A percentile compares a stretch with the other conserved stretches of the same genome.
Evolutionary conservation across 202 grass and related monocot genomes (phyloP).

Genomic region (Dendrocalamus latiflorus): DNA sequence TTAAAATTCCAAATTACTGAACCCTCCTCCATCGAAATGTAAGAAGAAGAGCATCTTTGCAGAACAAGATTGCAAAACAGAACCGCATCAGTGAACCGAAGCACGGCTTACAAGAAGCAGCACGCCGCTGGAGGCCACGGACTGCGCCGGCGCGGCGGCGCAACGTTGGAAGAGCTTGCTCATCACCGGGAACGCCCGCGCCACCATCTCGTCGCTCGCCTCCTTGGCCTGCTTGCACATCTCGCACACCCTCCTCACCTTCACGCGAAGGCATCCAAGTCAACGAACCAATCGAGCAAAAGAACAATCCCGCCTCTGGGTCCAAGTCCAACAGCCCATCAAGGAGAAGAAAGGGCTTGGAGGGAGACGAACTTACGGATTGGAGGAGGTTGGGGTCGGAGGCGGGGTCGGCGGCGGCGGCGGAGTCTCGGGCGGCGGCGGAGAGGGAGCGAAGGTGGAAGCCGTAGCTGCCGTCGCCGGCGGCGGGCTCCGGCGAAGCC

Average conservation of each 20-base stretch:
- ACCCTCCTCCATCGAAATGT: neutral
- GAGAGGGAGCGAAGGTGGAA: conserved; percentile 74
- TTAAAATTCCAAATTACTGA: neutral
- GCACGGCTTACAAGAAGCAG: conserved; percentile 56
- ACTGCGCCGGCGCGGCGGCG: conserved; percentile 56
- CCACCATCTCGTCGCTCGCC: conserved; percentile 69
- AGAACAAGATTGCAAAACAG: neutral
- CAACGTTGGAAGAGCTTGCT: conserved; percentile 93
- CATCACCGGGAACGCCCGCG: conserved; percentile 74
- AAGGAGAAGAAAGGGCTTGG: neutral
- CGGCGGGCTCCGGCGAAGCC: too few relatives aligned
- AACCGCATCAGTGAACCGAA: neutral
- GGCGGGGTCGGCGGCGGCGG: conserved; percentile 27
- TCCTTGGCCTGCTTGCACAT: conserved; percentile 49
- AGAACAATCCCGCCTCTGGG: neutral
- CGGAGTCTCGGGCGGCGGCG: conserved; percentile 64
- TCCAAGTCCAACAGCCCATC: neutral
- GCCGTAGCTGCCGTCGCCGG: conserved; percentile 38
- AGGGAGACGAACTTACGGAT: conserved; percentile 49
- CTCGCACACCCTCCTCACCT: conserved; percentile 78
- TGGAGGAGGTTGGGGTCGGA: conserved; percentile 80
- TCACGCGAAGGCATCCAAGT: neutral
- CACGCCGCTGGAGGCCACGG: conserved; percentile 64
- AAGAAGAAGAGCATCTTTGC: neutral
- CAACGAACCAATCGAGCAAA: neutral